A percentile compares a stretch with the other conserved stretches of the same genome.
Conservation (phyloP, 768 basidiomycete genomes). For the Chalciporus pseudorubinellus region DNA sequence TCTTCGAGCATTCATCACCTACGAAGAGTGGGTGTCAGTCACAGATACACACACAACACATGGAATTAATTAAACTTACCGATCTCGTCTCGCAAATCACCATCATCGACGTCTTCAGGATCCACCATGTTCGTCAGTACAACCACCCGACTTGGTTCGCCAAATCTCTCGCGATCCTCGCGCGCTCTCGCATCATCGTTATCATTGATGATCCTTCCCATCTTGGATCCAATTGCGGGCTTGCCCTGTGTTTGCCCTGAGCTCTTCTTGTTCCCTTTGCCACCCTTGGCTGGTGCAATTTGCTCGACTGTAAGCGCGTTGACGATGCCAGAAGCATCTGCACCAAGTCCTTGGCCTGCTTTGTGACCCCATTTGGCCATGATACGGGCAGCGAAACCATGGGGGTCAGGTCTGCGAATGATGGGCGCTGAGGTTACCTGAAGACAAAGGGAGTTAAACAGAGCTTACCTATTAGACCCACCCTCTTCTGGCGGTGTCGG, state of each 20-base stretch:
- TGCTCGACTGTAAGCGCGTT: conserved; percentile 86
- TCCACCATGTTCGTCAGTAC: conserved; percentile 90
- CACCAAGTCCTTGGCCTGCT: conserved; percentile 90
- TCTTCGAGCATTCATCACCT: conserved; percentile 92
- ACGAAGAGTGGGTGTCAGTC: neutral
- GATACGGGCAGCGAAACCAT: conserved; percentile 76
- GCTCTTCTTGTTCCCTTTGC: conserved; percentile 39
- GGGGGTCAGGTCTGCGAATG: conserved; percentile 51
- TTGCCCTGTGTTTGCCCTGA: conserved; percentile 37
- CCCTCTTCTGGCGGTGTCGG: conserved; percentile 33
- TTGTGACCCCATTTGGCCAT: conserved; percentile 98
- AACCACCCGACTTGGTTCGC: conserved; percentile 87
- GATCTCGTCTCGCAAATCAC: conserved; percentile 82
- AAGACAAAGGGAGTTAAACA: neutral
- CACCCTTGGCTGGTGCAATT: conserved; percentile 33
- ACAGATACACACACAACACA: neutral
- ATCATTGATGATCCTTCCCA: conserved; percentile 88
- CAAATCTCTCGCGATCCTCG: conserved; percentile 79
- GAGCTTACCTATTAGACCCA: conserved; percentile 13
- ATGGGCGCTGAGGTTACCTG: neutral
- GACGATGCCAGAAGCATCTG: conserved; percentile 79
- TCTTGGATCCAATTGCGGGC: conserved; percentile 53
- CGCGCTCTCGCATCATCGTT: conserved; percentile 78
- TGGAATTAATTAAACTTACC: conserved; percentile 44
- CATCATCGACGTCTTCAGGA: conserved; percentile 80